These are phyloP conservation scores for Bremia lactucae DNA, from an alignment of 352 stramenopile genomes.

Conservation along the genomic window DNA sequence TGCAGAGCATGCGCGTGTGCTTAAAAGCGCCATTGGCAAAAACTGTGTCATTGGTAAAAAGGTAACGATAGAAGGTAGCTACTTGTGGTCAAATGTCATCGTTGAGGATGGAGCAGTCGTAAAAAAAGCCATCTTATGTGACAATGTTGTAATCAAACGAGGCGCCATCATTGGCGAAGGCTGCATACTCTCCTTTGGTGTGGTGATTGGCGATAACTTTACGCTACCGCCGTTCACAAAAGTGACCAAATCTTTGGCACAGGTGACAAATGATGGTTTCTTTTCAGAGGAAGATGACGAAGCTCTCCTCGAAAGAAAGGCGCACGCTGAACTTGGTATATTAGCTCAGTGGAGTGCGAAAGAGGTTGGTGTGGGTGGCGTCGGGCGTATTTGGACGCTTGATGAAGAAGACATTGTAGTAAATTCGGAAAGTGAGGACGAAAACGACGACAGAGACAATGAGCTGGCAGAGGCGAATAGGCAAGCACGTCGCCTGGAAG, in stretches of 20 bases:
- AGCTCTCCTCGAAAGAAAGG: constrained; percentile 6
- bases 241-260: constrained; percentile 48
- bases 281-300: constrained; percentile 51
- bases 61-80: constrained; percentile 57
- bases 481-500: constrained; percentile 32
- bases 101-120: constrained; percentile 71
- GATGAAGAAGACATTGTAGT: constrained; percentile 77
- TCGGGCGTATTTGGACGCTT: constrained; percentile 71
- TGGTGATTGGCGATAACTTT: constrained; percentile 74
- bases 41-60: constrained; percentile 66
- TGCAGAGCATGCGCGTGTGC: constrained; percentile 43
- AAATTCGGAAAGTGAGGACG: constrained; percentile 53
- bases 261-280: constrained; percentile 65
- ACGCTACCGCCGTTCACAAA: constrained; percentile 61
- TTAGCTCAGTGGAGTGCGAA: constrained; percentile 44
- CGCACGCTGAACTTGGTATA: not conserved
- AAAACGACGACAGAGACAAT: constrained; percentile 39
- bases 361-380: constrained; percentile 57
- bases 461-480: constrained; percentile 19
- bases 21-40: constrained; percentile 56
- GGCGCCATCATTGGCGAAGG: constrained; percentile 63
- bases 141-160: constrained; percentile 64
- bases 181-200: constrained; percentile 69
- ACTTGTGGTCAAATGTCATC: constrained; percentile 75
- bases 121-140: constrained; percentile 74